A percentile compares a stretch with the other conserved stretches of the same genome.
These are phyloP conservation scores for Jatropha curcas DNA, from an alignment of 345 rosid species.

Conservation along the genomic window DNA sequence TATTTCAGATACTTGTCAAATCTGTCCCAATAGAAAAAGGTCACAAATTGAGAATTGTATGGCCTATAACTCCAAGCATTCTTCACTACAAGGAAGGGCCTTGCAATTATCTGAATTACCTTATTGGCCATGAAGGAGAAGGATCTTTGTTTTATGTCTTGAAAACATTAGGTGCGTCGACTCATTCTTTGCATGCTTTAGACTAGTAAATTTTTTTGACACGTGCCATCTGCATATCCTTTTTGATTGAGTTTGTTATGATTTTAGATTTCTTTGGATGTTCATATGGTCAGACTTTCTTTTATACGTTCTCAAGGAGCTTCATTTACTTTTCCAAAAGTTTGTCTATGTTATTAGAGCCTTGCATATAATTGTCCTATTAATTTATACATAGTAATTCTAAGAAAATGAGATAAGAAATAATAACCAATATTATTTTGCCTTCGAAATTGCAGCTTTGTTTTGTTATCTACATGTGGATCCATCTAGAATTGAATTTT, in stretches of 20 bases:
- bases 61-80: constrained; percentile 91
- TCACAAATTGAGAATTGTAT: constrained; percentile 61
- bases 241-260: neutral
- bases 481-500: neutral
- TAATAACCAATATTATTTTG: neutral
- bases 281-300: no score
- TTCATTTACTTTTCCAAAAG: no score
- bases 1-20: constrained; percentile 71
- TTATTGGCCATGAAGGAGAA: constrained; percentile 90
- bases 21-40: constrained; percentile 81
- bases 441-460: neutral
- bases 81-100: constrained; percentile 79
- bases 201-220: neutral
- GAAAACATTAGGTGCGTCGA: constrained; percentile 69
- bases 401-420: no score
- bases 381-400: neutral
- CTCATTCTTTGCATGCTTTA: constrained; percentile 12
- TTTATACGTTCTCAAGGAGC: no score
- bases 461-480: neutral
- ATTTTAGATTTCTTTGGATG: neutral
- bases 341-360: no score
- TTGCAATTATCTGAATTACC: constrained; percentile 76
- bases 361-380: neutral
- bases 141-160: constrained; percentile 79
- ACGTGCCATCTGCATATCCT: neutral